Base-by-base conservation (phyloP, 2,329 filamentous ascomycete genomes). In the Lachnellula hyalina region DNA sequence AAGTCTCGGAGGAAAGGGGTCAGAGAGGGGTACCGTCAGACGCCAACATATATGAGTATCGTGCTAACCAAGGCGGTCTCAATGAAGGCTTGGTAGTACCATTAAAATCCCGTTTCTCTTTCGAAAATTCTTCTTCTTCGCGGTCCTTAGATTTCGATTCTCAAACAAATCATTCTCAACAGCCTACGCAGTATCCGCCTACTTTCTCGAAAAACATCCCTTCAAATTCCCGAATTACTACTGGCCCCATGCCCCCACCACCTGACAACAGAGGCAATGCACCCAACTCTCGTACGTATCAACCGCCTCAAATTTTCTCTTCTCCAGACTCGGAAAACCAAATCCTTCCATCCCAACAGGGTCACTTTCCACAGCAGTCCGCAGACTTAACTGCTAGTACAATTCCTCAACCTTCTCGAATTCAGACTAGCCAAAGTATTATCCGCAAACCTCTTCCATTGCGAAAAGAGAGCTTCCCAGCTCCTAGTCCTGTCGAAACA, bases 361-460 rank as follows among this genome's bases (percentile, higher is more conserved):
- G 56, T 47, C 63, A 67, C 55, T 47, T 42, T 35, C 41, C 57
- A 9, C 60, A 59, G 28, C 51, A 46, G 17, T 63, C 63, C 23
- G 44, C 49, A 58, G 64, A 63, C 46, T 63, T 59, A 45, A 62
- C 49, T 38, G 40, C 55, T 25, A 67, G 60, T 49, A 53, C 48
- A 41, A 17, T 42, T 17, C 54, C 59, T 28, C 60, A 63, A 32
- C 52, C 49, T 47, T 36, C 60, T 49, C 63, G 56, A 35, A 56
- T 75, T 14, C 72, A 75, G 53, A 74, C 74, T 21, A 70, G 68
- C n/a, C 73, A 72, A 51, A 71, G 73, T 35, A 71, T 80, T 42
- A 70, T 72, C 49, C 73, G 80, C 57, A 84, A 83, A 63, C 79
- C 80, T 23, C 61, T 83, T 12, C 76, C 77, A 23, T 62, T 67